phyloP scores from a whole-genome alignment of 495 filamentous ascomycete species.

The Xylaria palmicola region DNA sequence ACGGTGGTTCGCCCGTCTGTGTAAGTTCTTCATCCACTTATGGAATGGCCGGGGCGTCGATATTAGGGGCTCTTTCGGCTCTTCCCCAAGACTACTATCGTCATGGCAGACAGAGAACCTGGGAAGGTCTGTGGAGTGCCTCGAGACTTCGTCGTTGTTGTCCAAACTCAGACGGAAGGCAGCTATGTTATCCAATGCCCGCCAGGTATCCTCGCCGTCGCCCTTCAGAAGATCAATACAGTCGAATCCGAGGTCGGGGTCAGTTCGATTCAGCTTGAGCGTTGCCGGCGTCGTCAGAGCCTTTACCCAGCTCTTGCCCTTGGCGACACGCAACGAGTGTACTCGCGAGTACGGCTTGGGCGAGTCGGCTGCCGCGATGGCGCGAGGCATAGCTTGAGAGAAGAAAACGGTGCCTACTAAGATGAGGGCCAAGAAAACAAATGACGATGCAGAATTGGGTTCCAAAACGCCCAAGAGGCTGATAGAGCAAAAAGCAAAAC shows the following conservation, averaged over 20 bases:
- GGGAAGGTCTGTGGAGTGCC: constrained; percentile 27
- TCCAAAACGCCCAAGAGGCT: constrained; percentile 33
- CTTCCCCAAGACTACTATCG: constrained; percentile 9
- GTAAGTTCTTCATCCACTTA: constrained; percentile 59
- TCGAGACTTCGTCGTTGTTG: constrained; percentile 30
- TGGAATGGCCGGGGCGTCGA: constrained; percentile 46
- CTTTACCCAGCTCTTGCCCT: constrained; percentile 34
- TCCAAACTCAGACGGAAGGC: constrained; percentile 37
- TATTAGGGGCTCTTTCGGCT: constrained; percentile 10
- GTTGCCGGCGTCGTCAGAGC: constrained; percentile 25
- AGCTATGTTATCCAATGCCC: constrained; percentile 45
- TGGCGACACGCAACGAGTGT: constrained; percentile 33
- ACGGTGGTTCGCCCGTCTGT: constrained; percentile 48
- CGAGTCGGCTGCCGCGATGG: constrained; percentile 19
- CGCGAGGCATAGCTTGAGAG: constrained; percentile 31
- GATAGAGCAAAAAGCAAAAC: constrained; percentile 15
- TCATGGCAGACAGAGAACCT: constrained; percentile 21
- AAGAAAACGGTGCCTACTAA: constrained; percentile 26
- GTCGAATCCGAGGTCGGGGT: constrained; percentile 27
- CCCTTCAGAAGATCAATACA: constrained; percentile 19
- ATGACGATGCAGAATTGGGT: constrained; percentile 37
- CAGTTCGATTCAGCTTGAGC: constrained; percentile 32
- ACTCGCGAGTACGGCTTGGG: constrained; percentile 33
- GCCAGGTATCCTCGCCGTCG: constrained; percentile 29
- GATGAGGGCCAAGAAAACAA: constrained; percentile 37